These are phyloP conservation scores for Yarrowia sp. DNA, from an alignment of 805 yeast genomes.

Conservation along the genomic window DNA sequence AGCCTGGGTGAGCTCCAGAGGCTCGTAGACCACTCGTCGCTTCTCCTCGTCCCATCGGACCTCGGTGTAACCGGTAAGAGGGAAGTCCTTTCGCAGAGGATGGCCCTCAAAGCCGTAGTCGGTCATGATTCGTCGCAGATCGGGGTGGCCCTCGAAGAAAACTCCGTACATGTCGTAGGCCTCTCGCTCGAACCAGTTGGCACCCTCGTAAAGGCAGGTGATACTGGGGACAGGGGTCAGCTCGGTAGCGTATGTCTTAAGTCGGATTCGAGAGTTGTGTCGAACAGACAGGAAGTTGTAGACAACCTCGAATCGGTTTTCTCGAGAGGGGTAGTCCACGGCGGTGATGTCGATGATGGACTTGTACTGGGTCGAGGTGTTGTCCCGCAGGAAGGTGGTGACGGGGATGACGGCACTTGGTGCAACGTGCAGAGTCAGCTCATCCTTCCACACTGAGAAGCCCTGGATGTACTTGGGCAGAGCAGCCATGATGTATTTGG, in stretches of 20 bases:
- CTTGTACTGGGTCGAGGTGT: slow-evolving; percentile 77
- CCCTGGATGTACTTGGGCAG: slow-evolving; percentile 80
- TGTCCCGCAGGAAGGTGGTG: slow-evolving; percentile 65
- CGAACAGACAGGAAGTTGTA: slow-evolving; percentile 77
- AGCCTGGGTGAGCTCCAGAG: slow-evolving; percentile 86
- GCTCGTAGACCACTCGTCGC: slow-evolving; percentile 85
- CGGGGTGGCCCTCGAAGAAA: slow-evolving; percentile 86
- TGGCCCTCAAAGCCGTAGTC: slow-evolving; percentile 93
- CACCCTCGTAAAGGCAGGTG: slow-evolving; percentile 69
- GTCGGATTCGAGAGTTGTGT: slow-evolving; percentile 81
- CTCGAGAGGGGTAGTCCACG: slow-evolving; percentile 79
- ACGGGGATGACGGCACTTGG: slow-evolving; percentile 75
- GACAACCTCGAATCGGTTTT: slow-evolving; percentile 82
- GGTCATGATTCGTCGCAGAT: slow-evolving; percentile 82
- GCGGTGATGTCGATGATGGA: slow-evolving; percentile 78
- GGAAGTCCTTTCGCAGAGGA: slow-evolving; percentile 89
- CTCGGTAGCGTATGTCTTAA: slow-evolving; percentile 84
- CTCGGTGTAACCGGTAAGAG: slow-evolving; percentile 87
- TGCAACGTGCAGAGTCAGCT: slow-evolving; percentile 68
- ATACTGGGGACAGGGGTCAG: slow-evolving; percentile 76
- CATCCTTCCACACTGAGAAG: slow-evolving; percentile 89
- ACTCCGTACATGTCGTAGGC: slow-evolving; percentile 84
- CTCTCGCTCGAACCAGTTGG: slow-evolving; percentile 90
- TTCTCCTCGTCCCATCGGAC: slow-evolving; percentile 87
- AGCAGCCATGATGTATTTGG: slow-evolving; percentile 70